Base-by-base conservation (phyloP, 2,329 filamentous ascomycete genomes). In the Colletotrichum limetticola region DNA sequence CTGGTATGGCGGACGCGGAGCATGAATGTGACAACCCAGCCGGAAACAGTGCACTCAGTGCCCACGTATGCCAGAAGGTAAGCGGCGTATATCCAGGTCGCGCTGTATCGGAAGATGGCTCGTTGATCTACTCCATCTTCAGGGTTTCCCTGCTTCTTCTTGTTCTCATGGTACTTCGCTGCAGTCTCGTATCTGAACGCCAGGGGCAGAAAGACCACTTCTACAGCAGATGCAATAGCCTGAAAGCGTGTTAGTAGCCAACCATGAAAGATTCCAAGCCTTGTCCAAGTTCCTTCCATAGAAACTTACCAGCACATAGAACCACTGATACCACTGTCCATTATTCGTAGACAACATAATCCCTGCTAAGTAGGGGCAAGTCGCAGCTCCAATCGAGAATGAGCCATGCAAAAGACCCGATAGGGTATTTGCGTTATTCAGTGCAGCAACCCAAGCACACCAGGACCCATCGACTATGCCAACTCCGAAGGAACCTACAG, bases 401-500 rank as follows among this genome's bases (percentile, higher is more conserved):
- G 89, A 89, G 1, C 89, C 92, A 78, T 95, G 93, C 28, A 95
- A 81, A 66, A 95, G 86, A 1, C 94, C 93, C 0, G 94, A 87
- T 1, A 95, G 83, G 77, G 76, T 78, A 71, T 85, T 86, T n/a
- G 82, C 81, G 19, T 79, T 81, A 2, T 79, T 75, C 77, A 85
- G 78, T 3, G 76, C 80, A 0, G 80, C 85, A 0, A 83, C 84
- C 84, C 84, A 86, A 1, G 85, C 83, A 64, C 83, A 86, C 80
- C 83, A 86, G 12, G 82, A 82, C 1, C 81, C 84, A 74, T 87
- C 85, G 0, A 86, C 66, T 2, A 86, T 72, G 0, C 84, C 85
- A 0, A 77, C 80, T 0, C 85, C 85, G 8, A 85, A 72, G 0
- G 80, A 82, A 1, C 80, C 79, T 12, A 94, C 82, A 60, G 91